Base-by-base conservation (phyloP, 2,329 filamentous ascomycete species). In the Trichoderma sp. region DNA sequence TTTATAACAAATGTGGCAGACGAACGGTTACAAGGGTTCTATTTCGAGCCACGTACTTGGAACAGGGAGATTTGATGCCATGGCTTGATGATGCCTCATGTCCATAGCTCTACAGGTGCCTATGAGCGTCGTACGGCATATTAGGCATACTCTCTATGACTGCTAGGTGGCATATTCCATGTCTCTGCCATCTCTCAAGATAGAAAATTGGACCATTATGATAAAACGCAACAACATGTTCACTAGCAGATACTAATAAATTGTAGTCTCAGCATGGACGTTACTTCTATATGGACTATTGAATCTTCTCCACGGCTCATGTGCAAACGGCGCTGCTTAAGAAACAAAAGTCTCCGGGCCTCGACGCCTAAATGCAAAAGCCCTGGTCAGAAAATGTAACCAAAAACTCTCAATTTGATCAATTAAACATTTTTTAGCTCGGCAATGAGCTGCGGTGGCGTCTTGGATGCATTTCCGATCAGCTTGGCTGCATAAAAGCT, bases 401-500 rank as follows among this genome's bases (percentile, higher is more conserved):
- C 6, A 64, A 64, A 29, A 29, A 31, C n/a, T 6, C 69, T 18
- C 18, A 12, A 33, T 59, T 59, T 12, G 35, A n/a, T 53, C 27
- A 71, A 50, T 38, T 35, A 53, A 29, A n/a, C 38, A 31, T 18
- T 56, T n/a, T 73, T 56, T 73, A 73, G 69, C 16, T 29, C 60
- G 59, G 60, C 60, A 18, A 50, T 14, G 38, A 72, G 29, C 69
- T 41, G 59, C 69, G 29, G 69, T 73, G 69, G 69, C 69, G 69
- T 73, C 38, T 35, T 31, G 69, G 69, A 73, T 73, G 66, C 66
- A 59, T 69, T 59, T n/a, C 66, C 66, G 66, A 69, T 59, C 38
- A 35, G 24, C 60, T 64, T 64, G 69, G 59, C 69, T 73, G 69
- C 69, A 73, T 72, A n/a, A 53, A 72, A 72, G 59, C 69, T 56